Percentiles rank a stretch among this genome's conserved stretches.
phyloP scores from a whole-genome alignment of 768 basidiomycete genomes.

The Suillus bovinus region DNA sequence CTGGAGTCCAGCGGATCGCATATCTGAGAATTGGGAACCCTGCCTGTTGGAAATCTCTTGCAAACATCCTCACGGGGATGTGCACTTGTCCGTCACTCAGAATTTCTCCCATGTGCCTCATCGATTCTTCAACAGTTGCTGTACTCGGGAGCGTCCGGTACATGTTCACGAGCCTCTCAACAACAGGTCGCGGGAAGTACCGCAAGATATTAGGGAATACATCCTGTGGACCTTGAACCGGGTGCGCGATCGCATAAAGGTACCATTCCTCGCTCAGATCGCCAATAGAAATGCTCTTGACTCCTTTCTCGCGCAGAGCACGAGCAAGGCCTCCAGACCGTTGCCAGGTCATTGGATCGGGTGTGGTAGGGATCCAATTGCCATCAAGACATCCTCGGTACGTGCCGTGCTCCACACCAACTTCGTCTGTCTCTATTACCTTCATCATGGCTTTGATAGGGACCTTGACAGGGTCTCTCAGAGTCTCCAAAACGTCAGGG shows the following conservation, averaged over 20 bases:
- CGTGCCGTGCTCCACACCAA: constrained; percentile 56
- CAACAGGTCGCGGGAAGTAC: constrained; percentile 56
- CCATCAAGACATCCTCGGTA: constrained; percentile 69
- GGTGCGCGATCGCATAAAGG: constrained; percentile 71
- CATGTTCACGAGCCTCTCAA: constrained; percentile 43
- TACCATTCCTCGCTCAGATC: constrained; percentile 78
- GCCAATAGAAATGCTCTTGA: constrained; percentile 63
- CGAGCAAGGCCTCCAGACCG: constrained; percentile 57
- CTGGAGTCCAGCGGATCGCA: constrained; percentile 68
- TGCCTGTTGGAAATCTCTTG: constrained; percentile 53
- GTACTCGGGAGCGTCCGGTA: constrained; percentile 44
- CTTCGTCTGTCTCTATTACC: constrained; percentile 56
- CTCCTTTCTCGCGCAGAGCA: constrained; percentile 54
- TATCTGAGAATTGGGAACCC: constrained; percentile 71
- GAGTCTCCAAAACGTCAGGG: constrained; percentile 46
- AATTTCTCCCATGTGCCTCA: constrained; percentile 57
- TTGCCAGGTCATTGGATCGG: constrained; percentile 70
- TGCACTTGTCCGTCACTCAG: constrained; percentile 65
- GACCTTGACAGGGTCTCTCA: constrained; percentile 50
- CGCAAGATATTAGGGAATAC: constrained; percentile 57
- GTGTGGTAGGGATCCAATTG: constrained; percentile 53
- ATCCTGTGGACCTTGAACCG: constrained; percentile 49
- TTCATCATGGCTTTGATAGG: constrained; percentile 52
- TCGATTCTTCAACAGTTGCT: constrained; percentile 44
- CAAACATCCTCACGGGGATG: constrained; percentile 62